Evolutionary conservation across 805 yeast species (phyloP), one percentile per base, ranked within the genome.

Genomic region (Helenozyma baotianmanensis): DNA sequence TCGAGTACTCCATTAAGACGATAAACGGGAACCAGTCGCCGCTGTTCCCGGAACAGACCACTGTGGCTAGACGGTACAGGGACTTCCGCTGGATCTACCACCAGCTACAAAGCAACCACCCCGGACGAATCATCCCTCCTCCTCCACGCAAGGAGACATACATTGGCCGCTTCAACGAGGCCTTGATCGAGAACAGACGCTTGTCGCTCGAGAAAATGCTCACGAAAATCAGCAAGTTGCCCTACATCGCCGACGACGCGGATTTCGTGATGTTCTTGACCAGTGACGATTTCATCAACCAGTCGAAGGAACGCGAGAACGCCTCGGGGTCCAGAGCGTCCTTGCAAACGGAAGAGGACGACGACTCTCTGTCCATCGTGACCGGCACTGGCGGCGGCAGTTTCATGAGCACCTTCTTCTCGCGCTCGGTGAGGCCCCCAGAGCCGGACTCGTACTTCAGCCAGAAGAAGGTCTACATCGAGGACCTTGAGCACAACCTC

Each of bases 101-200:
- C 44, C 96, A 89, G 47, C 64, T 92, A 16, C 84, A 83, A 50
- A 74, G 76, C 49, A 85, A 82, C 47, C 88, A 92, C 52, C 95
- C 96, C 22, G 98, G 98, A 1, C 70, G 72, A 38, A 80, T 92
- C 23, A 79, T 92, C 15, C 97, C 98, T 1, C 72, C 72, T 2
- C 96, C 97, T 1, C 97, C 97, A 4, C 89, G 97, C 0, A 95
- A 85, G 39, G 95, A 92, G 56, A 96, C 94, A 42, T 82, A 83
- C 6, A 81, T 89, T 35, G 97, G 97, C 4, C 72, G 96, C 41
- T 88, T 92, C 59, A 87, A 87, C 48, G 86, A 86, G 45, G 88
- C 81, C 47, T 89, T 92, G 48, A 78, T 92, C 32, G 97, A 92
- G 56, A 78, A 78, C 43, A 74, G 97, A 57, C 69, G 97, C 36